A percentile compares a stretch with the other conserved stretches of the same genome.
phyloP scores from a whole-genome alignment of 2,329 filamentous ascomycete genomes.

The Neofusicoccum umdonicola region DNA sequence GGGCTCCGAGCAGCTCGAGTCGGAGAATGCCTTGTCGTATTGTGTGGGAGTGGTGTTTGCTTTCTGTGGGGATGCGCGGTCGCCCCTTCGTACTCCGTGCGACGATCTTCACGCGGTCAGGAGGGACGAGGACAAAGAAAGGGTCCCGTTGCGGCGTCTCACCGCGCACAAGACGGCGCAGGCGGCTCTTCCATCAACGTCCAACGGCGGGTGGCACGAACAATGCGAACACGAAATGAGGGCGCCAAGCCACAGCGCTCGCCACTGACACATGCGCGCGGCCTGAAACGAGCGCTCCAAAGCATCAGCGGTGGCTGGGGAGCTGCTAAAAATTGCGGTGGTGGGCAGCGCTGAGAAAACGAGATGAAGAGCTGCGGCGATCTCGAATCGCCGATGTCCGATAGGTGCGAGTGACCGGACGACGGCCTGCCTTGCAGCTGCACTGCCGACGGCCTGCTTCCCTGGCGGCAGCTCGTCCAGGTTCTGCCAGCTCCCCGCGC shows the following conservation, averaged over 20 bases:
- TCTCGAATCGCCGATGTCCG: constrained; percentile 11
- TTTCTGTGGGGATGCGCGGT: not conserved
- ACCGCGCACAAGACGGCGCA: not conserved
- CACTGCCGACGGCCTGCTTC: not conserved
- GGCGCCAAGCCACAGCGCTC: constrained; percentile 7
- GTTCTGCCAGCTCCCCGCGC: not conserved
- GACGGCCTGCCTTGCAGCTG: not conserved
- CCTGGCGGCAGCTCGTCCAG: not conserved
- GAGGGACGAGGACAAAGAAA: not conserved
- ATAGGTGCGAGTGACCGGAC: not conserved
- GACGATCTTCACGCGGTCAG: constrained; percentile 1
- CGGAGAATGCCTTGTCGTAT: not conserved
- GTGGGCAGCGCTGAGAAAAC: not conserved
- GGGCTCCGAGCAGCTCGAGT: not conserved
- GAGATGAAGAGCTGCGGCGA: constrained; percentile 11
- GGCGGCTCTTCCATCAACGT: not conserved
- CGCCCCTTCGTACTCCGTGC: not conserved
- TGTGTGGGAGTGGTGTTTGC: not conserved
- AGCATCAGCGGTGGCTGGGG: not conserved
- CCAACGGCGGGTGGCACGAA: not conserved
- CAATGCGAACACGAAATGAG: not conserved
- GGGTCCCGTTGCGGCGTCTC: not conserved
- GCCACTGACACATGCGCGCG: constrained; percentile 5
- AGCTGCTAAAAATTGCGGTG: not conserved
- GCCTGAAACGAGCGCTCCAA: not conserved